Percentiles rank a stretch among this genome's conserved stretches.
Conservation (phyloP, 805 yeast species). For the Metschnikowia proteae region DNA sequence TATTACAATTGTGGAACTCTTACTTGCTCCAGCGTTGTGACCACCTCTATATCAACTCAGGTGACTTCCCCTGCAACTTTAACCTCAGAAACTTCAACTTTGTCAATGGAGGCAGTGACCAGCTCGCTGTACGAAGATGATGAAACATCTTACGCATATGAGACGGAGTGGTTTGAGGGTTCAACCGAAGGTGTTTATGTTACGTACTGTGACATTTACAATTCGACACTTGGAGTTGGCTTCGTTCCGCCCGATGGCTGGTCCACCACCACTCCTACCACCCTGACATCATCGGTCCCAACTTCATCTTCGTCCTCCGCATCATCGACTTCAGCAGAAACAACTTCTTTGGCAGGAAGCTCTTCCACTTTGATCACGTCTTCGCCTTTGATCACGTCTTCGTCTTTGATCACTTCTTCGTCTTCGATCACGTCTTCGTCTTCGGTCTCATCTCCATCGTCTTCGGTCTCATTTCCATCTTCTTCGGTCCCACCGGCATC, state of each 20-base stretch:
- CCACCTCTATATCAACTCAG: not conserved
- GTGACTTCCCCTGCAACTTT: not conserved
- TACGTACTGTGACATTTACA: constrained; percentile 6
- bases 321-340: too few species aligned
- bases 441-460: not conserved
- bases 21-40: not conserved
- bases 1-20: constrained; percentile 3
- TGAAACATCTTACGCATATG: not conserved
- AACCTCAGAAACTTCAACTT: not conserved
- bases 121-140: not conserved
- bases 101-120: not conserved
- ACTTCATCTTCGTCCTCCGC: not conserved
- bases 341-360: too few species aligned
- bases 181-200: not conserved
- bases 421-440: not conserved
- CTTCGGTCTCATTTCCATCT: not conserved
- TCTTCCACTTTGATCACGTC: not conserved
- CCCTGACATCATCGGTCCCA: not conserved
- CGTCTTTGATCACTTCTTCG: not conserved
- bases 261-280: not conserved
- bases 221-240: constrained; percentile 7
- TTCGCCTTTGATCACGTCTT: not conserved
- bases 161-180: not conserved
- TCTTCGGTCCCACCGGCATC: not conserved
- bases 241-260: not conserved